Evolutionary conservation across 352 stramenopile genomes (phyloP).

Genomic region (Blastocystis sp.): DNA sequence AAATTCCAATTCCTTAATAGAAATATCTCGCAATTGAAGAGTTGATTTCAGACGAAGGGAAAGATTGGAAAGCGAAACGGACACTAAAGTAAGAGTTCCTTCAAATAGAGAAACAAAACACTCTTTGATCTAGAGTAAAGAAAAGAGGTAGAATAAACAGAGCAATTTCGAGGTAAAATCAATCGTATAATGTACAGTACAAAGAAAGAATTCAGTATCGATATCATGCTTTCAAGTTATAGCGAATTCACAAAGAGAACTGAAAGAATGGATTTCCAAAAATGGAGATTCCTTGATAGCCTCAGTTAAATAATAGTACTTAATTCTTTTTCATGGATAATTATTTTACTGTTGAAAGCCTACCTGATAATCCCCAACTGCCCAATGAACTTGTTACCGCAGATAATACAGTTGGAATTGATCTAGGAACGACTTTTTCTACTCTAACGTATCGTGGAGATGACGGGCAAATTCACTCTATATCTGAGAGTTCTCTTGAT

Average conservation of each 20-base stretch:
- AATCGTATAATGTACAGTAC: background rate
- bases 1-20: background rate
- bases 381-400: background rate
- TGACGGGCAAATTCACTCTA: conserved; percentile 89
- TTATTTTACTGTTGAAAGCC: too few relatives aligned
- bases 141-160: background rate
- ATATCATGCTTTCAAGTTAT: background rate
- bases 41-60: background rate
- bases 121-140: background rate
- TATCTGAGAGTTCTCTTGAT: conserved; percentile 86
- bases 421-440: conserved; percentile 74
- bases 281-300: too few relatives aligned
- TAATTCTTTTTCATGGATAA: too few relatives aligned
- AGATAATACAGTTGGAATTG: conserved; percentile 71
- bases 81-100: background rate
- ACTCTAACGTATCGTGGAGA: conserved; percentile 76
- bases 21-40: background rate
- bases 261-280: too few relatives aligned
- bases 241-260: background rate
- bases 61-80: background rate
- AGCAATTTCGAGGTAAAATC: too few relatives aligned
- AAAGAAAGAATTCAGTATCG: background rate
- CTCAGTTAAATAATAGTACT: too few relatives aligned
- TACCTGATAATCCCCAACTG: too few relatives aligned
- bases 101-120: background rate